Conservation (phyloP, 257 asterid genomes). For the Penstemon newberryi region DNA sequence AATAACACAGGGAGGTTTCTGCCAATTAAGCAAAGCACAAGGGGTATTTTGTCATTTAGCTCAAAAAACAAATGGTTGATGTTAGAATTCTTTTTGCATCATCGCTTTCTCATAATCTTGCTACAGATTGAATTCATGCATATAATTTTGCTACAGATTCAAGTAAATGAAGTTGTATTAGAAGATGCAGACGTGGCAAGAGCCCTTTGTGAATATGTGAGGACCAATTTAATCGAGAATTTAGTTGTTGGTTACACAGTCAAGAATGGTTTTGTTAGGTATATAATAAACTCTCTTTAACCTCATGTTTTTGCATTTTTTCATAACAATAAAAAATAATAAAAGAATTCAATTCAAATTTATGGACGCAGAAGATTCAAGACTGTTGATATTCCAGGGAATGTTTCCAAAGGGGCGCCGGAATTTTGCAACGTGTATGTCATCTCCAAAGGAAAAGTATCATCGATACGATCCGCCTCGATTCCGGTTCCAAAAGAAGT, state of each 20-base stretch:
- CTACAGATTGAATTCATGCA: background rate
- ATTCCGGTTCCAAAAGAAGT: conserved; percentile 34
- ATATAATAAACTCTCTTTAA: conserved; percentile 12
- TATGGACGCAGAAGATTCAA: conserved; percentile 58
- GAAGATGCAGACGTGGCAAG: conserved; percentile 74
- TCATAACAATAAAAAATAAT: background rate
- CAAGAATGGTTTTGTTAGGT: conserved; percentile 72
- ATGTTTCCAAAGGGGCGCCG: conserved; percentile 52
- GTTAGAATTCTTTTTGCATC: too few relatives aligned
- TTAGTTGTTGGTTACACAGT: conserved; percentile 67
- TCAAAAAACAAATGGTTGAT: too few relatives aligned
- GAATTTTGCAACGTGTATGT: conserved; percentile 78
- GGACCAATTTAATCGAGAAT: conserved; percentile 47
- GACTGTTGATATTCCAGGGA: conserved; percentile 58
- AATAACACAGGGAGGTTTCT: too few relatives aligned
- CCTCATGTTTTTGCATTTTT: background rate
- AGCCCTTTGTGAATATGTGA: conserved; percentile 69
- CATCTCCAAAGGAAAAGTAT: conserved; percentile 69
- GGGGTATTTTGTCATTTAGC: too few relatives aligned
- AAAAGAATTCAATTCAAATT: conserved; percentile 24
- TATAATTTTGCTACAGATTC: conserved; percentile 45
- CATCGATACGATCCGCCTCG: conserved; percentile 47
- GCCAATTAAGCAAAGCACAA: too few relatives aligned
- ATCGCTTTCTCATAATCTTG: too few relatives aligned
- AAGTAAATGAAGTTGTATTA: conserved; percentile 66